A percentile compares a stretch with the other conserved stretches of the same genome.
Conservation (phyloP, 2,329 filamentous ascomycete genomes). For the Scedosporium aurantiacum region DNA sequence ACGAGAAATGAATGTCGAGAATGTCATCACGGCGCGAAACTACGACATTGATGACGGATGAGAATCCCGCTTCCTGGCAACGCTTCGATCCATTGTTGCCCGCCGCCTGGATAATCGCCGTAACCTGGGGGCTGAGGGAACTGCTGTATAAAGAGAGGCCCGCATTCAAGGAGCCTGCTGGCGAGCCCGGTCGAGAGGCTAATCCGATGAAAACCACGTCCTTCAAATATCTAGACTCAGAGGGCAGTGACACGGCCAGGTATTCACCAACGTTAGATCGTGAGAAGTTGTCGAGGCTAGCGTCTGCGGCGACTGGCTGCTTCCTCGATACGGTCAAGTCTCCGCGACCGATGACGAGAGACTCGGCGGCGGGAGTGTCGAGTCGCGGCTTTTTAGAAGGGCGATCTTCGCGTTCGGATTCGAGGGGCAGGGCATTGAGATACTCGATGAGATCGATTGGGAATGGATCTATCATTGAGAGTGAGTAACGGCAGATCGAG, state of each 20-base stretch:
- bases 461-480: slow-evolving; percentile 13
- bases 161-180: neutral
- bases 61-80: neutral
- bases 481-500: neutral
- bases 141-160: neutral
- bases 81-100: neutral
- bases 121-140: neutral
- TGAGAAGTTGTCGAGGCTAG: neutral
- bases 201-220: neutral
- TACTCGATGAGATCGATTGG: slow-evolving; percentile 14
- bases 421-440: slow-evolving; percentile 14
- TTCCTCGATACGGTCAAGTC: neutral
- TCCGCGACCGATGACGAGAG: neutral
- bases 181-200: neutral
- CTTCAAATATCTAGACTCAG: neutral
- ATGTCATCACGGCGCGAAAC: slow-evolving; percentile 10
- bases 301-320: neutral
- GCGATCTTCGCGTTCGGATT: slow-evolving; percentile 6
- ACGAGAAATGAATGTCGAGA: slow-evolving; percentile 19
- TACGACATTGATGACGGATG: neutral
- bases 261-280: neutral
- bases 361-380: neutral
- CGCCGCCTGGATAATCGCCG: neutral
- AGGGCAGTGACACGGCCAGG: neutral
- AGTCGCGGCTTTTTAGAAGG: slow-evolving; percentile 1